phyloP scores from a whole-genome alignment of 768 basidiomycete species.

The Termitomyces sp. region DNA sequence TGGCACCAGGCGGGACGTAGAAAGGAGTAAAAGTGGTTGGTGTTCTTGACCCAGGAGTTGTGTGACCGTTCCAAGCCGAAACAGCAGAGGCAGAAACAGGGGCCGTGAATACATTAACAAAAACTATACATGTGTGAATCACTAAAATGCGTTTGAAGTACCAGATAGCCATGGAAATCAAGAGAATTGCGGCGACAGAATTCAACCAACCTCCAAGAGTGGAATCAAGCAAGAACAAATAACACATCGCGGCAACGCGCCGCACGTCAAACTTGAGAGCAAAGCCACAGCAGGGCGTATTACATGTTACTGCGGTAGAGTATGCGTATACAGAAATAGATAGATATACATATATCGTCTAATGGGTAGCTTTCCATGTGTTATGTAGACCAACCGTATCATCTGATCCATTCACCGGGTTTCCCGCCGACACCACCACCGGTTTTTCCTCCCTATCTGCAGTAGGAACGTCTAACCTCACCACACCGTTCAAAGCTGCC shows the following conservation, averaged over 20 bases:
- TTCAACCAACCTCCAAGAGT: neutral
- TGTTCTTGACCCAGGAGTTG: constrained; percentile 40
- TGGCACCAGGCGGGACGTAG: constrained; percentile 70
- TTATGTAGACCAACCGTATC: constrained; percentile 81
- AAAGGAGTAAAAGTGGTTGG: constrained; percentile 54
- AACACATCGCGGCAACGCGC: neutral
- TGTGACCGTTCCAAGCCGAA: constrained; percentile 68
- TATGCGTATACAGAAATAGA: constrained; percentile 1
- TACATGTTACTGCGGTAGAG: constrained; percentile 6
- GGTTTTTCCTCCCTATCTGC: constrained; percentile 14
- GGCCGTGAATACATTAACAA: constrained; percentile 7
- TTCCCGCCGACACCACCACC: constrained; percentile 25
- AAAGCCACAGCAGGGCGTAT: neutral
- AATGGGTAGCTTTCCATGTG: constrained; percentile 40
- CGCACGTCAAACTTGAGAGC: neutral
- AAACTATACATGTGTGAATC: constrained; percentile 7
- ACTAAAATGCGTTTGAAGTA: neutral
- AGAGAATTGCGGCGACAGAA: neutral
- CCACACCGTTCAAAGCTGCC: constrained; percentile 21
- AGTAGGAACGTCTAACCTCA: constrained; percentile 22
- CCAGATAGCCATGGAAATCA: constrained; percentile 10
- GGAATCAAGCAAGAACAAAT: neutral
- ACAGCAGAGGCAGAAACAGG: constrained; percentile 21
- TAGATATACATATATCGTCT: constrained; percentile 9
- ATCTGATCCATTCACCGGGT: constrained; percentile 56